Base-by-base conservation (phyloP, 225 moss, liverwort and hornwort species). In the Asterella californica region DNA sequence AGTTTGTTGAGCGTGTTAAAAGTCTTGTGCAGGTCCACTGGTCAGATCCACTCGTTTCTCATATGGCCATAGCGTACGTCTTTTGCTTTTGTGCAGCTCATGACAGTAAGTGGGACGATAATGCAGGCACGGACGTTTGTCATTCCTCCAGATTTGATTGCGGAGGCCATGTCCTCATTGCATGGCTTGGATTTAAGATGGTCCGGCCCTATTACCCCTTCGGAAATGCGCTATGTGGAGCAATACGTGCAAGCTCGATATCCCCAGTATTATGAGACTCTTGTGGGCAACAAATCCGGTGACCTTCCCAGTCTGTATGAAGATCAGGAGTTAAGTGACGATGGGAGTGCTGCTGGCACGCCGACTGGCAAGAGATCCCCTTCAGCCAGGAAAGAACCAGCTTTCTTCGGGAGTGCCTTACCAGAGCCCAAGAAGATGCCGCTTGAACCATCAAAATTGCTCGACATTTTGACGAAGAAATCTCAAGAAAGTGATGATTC, bases 151-250 rank as follows among this genome's bases (percentile, higher is more conserved):
- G 78, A 82, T 63, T 79, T 85, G 19, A 79, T 85, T 25, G 82
- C 82, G 14, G 85, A 85, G 70, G 85, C 85, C 48, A 82, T 85
- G 82, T 85, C 85, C 21, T 81, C 85, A 0, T 45, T 82, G 27
- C 85, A 82, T 42, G 85, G 85, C 72, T 61, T 82, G 37, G 81
- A 85, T 81, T 57, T 82, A 19, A 85, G 81, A 82, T 85, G 85
- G 85, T 85, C 82, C 22, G 76, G 79, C 60, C 81, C 82, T 24
- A 82, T 85, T 22, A 85, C 85, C 32, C 78, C 82, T 9, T 70
- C 78, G 36, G 82, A 85, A 81, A 82, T 85, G 85, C 78, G 73
- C 15, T 85, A 82, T 9, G 85, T 85, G 11, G 85, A 85, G 9
- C 81, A 82, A 57, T 85, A 82, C 5, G 85, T 85, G 15, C 81